Evolutionary conservation across 2,329 filamentous ascomycete species (phyloP).

Genomic region (Ilyonectria robusta): DNA sequence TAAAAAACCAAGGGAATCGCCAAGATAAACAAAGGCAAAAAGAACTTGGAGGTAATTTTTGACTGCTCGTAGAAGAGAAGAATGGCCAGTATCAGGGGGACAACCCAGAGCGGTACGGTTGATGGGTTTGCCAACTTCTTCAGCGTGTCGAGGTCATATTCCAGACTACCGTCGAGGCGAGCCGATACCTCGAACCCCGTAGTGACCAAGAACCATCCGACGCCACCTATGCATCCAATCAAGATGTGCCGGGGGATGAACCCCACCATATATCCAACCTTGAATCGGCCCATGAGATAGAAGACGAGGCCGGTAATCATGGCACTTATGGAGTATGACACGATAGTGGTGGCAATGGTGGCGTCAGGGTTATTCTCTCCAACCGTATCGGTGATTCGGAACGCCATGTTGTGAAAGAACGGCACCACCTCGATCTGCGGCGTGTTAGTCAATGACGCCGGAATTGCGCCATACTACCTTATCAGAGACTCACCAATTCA

Average conservation of each 20-base stretch:
- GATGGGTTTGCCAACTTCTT: slow-evolving; percentile 80
- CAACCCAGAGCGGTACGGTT: slow-evolving; percentile 85
- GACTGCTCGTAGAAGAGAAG: slow-evolving; percentile 82
- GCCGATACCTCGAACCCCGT: slow-evolving; percentile 96
- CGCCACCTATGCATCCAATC: slow-evolving; percentile 83
- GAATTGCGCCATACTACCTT: not conserved
- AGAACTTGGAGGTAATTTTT: slow-evolving; percentile 84
- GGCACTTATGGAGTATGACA: slow-evolving; percentile 90
- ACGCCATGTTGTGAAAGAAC: slow-evolving; percentile 99
- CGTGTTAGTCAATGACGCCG: slow-evolving; percentile 20
- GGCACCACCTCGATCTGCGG: slow-evolving; percentile 92
- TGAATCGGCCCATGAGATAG: slow-evolving; percentile 89
- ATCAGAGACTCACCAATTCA: slow-evolving; percentile 78
- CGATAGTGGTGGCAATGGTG: slow-evolving; percentile 93
- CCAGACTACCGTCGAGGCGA: slow-evolving; percentile 85
- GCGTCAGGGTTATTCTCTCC: slow-evolving; percentile 86
- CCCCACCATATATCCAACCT: slow-evolving; percentile 91
- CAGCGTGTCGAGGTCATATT: slow-evolving; percentile 84
- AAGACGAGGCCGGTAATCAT: slow-evolving; percentile 93
- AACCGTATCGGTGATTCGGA: slow-evolving; percentile 84
- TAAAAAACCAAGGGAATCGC: slow-evolving; percentile 83
- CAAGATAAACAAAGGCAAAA: slow-evolving; percentile 90
- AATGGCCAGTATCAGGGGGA: slow-evolving; percentile 83
- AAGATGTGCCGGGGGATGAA: slow-evolving; percentile 98
- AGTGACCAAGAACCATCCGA: slow-evolving; percentile 78